These are phyloP conservation scores for Paramecium pentaurelia DNA, from an alignment of 73 alveolate genomes.

Conservation along the genomic window DNA sequence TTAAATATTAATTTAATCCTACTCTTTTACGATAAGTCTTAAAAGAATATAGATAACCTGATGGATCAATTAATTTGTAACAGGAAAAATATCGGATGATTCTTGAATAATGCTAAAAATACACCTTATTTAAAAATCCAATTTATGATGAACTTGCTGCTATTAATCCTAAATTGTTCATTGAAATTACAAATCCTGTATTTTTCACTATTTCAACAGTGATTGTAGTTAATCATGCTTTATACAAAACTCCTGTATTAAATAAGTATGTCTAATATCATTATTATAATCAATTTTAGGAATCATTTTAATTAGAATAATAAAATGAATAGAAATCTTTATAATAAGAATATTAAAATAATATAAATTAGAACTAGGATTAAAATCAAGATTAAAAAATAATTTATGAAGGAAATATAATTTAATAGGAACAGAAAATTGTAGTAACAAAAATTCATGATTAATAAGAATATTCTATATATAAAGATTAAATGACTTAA, in stretches of 20 bases:
- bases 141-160: neutral
- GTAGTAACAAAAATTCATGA: too few species aligned
- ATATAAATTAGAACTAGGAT: too few species aligned
- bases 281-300: neutral
- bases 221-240: neutral
- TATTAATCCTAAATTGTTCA: neutral
- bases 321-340: too few species aligned
- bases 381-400: too few species aligned
- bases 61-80: neutral
- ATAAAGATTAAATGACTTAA: neutral
- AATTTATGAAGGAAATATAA: too few species aligned
- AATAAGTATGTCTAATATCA: neutral
- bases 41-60: neutral
- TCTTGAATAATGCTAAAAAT: neutral
- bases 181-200: neutral
- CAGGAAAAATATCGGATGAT: neutral
- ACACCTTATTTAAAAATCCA: neutral
- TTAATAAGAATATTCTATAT: too few species aligned
- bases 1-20: neutral
- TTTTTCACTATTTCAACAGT: neutral
- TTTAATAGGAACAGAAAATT: too few species aligned
- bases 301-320: too few species aligned
- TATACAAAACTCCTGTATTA: neutral
- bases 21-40: neutral
- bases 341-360: too few species aligned